These are phyloP conservation scores for Cyclotella baltica DNA, from an alignment of 108 stramenopile genomes.

Conservation along the genomic window DNA sequence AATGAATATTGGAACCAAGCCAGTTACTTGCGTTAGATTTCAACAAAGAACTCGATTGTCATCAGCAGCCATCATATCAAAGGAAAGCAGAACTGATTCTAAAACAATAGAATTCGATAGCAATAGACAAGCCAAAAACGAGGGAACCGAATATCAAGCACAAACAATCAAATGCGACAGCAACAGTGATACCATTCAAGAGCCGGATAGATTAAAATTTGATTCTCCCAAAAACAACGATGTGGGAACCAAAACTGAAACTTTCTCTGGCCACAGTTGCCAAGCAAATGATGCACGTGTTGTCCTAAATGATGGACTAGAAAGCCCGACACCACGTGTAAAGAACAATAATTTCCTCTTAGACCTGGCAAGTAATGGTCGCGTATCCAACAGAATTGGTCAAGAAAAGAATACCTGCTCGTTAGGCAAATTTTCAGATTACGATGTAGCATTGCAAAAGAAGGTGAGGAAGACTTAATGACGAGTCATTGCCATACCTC, in stretches of 20 bases:
- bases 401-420: neutral
- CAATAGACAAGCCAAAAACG: neutral
- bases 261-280: no score
- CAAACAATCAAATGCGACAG: no score
- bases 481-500: no score
- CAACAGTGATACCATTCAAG: no score
- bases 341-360: neutral
- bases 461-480: neutral
- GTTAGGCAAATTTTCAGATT: neutral
- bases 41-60: no score
- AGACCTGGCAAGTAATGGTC: neutral
- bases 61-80: neutral
- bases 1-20: neutral
- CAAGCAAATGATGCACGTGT: neutral
- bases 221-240: no score
- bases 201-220: no score
- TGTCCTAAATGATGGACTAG: neutral
- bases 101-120: neutral
- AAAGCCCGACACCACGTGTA: neutral
- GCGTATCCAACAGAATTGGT: neutral
- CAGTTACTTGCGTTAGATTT: slow-evolving; percentile 3
- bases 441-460: neutral
- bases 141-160: neutral
- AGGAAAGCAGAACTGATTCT: neutral
- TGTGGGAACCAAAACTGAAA: no score